phyloP scores from a whole-genome alignment of 2,329 filamentous ascomycete genomes.

The Botryosphaeria dothidea region DNA sequence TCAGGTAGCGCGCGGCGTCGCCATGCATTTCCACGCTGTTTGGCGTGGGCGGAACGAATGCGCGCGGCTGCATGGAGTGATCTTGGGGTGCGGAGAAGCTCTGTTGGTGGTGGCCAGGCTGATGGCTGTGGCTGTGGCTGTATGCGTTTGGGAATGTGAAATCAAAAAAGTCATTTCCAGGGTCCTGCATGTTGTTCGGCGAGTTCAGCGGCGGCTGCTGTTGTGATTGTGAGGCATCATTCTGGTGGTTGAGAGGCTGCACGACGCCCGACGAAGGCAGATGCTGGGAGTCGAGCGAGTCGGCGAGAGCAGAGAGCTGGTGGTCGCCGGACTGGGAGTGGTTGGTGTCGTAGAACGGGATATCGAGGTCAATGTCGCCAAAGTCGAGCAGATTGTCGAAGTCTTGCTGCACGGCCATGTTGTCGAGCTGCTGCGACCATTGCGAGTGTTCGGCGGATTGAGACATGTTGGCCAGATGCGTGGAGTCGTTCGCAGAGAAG shows the following conservation, averaged over 20 bases:
- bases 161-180: constrained; percentile 34
- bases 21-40: constrained; percentile 76
- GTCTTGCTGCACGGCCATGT: constrained; percentile 44
- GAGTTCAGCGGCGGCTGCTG: constrained; percentile 18
- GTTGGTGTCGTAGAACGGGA: constrained; percentile 31
- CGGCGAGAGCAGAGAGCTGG: constrained; percentile 34
- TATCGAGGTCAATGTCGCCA: constrained; percentile 34
- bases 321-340: constrained; percentile 25
- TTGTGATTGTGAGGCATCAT: constrained; percentile 27
- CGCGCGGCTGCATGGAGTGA: constrained; percentile 26
- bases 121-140: not conserved
- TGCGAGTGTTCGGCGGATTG: constrained; percentile 30
- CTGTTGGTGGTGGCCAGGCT: constrained; percentile 10
- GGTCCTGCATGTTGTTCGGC: constrained; percentile 27
- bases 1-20: constrained; percentile 58
- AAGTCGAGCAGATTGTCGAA: constrained; percentile 47
- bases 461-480: constrained; percentile 9
- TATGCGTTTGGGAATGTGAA: constrained; percentile 21
- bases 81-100: constrained; percentile 17
- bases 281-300: constrained; percentile 26
- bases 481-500: not conserved
- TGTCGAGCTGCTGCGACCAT: constrained; percentile 46
- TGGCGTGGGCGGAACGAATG: constrained; percentile 69
- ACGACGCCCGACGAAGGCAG: constrained; percentile 24
- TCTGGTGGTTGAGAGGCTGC: constrained; percentile 33